phyloP scores from a whole-genome alignment of 306 rosid genomes.

The Pyrus betulifolia region DNA sequence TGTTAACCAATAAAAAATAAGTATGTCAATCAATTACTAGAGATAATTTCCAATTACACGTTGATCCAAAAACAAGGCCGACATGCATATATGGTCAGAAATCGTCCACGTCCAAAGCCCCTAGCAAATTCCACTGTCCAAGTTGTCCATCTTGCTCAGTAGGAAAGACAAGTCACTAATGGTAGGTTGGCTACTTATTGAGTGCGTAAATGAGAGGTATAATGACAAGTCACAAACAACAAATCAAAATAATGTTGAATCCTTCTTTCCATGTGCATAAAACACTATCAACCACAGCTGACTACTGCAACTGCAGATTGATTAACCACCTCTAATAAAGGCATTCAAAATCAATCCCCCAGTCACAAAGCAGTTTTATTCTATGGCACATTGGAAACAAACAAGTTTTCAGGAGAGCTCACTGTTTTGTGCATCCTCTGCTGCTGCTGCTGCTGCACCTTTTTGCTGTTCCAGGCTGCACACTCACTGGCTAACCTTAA shows the following conservation, averaged over 20 bases:
- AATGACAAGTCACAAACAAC: neutral
- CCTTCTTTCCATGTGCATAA: neutral
- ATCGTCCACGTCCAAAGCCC: too few species aligned
- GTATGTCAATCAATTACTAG: accelerated
- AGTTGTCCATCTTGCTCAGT: neutral
- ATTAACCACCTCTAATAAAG: neutral
- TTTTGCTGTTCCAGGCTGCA: conserved; percentile 4
- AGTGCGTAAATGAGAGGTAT: neutral
- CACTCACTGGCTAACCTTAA: neutral
- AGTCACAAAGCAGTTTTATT: neutral
- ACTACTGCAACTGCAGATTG: neutral
- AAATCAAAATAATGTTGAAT: neutral
- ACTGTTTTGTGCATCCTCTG: neutral
- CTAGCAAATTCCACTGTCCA: too few species aligned
- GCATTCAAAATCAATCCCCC: neutral
- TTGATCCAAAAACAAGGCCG: neutral
- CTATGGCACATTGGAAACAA: neutral
- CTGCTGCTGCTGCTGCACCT: neutral
- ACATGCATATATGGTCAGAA: neutral
- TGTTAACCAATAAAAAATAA: too few species aligned
- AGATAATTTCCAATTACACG: too few species aligned
- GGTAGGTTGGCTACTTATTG: neutral
- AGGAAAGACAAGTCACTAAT: neutral
- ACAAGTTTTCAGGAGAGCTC: neutral
- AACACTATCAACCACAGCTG: neutral